Conservation (phyloP, 257 asterid genomes). For the Thymus quinquecostatus region DNA sequence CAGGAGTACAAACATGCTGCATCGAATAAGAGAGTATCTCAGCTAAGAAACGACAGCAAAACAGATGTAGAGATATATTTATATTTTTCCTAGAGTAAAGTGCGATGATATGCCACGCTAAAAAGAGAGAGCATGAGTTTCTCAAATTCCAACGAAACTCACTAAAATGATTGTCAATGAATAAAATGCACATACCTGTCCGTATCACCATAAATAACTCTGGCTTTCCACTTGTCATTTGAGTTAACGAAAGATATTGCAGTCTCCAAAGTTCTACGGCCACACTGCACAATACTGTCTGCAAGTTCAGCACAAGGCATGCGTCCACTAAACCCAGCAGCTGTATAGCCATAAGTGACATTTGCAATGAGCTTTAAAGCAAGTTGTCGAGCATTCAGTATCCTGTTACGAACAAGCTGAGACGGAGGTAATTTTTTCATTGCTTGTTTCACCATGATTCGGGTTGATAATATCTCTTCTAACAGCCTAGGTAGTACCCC, state of each 20-base stretch:
- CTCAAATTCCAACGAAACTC: conserved; percentile 6
- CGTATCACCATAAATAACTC: conserved; percentile 92
- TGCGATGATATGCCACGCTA: conserved; percentile 22
- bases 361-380: conserved; percentile 97
- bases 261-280: conserved; percentile 85
- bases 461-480: conserved; percentile 89
- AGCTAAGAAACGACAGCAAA: conserved; percentile 13
- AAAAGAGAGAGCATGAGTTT: neutral
- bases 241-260: conserved; percentile 85
- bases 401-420: conserved; percentile 77
- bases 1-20: conserved; percentile 97
- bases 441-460: conserved; percentile 97
- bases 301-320: conserved; percentile 99
- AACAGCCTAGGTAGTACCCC: conserved; percentile 89
- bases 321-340: conserved; percentile 99
- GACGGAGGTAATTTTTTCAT: conserved; percentile 81
- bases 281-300: conserved; percentile 98
- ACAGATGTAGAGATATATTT: neutral
- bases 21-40: conserved; percentile 30
- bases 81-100: conserved; percentile 3
- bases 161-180: neutral
- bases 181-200: conserved; percentile 59
- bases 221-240: conserved; percentile 80
- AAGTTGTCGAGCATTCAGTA: conserved; percentile 91
- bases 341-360: conserved; percentile 97